Base-by-base conservation (phyloP, 352 stramenopile species). In the Globisporangium polare region DNA sequence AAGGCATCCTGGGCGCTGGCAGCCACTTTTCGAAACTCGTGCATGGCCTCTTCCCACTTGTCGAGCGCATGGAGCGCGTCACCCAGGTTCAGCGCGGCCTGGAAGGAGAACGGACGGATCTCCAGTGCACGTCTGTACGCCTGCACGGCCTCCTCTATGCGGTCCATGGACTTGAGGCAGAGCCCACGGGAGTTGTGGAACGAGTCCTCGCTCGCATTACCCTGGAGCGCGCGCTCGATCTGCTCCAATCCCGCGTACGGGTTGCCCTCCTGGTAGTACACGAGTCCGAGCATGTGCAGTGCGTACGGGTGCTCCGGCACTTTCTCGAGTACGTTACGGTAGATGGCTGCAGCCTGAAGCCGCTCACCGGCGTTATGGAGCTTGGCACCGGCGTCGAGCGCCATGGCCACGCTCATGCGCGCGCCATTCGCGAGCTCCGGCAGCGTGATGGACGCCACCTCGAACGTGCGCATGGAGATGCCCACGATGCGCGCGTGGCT, bases 381-480 rank as follows among this genome's bases (percentile, higher is more conserved):
- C n/a, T 74, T 24, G 3, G 62, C 54, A 8, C 68, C 85, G 1
- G 69, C 53, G 15, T 80, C 69, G 42, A 92, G 53, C 4, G 83
- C 81, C 15, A 72, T 63, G 0, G 55, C 59, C 18, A 92, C 60
- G 24, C 80, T 84, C 52, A 91, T 45, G 3, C 66, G 72, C 8
- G 49, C 42, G 3, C 58, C 27, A 8, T 35, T 13, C 5, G 37
- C 45, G 0, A 69, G 51, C 2, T 60, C 63, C 7, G 68, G 56
- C 20, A 80, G 37, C 0, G 72, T 29, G 27, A 91, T 59, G 0
- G 78, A 83, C 0, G 66, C 83, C 17, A 92, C 81, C 7, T 78
- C 66, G 53, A 94, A 90, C 8, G 70, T 75, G 1, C 85, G 74
- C 59, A 80, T 80, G 13, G 85, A 94, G 13, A 89, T 60, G 8